Conservation (phyloP, 352 stramenopile genomes). For the Phytophthora sojae region DNA sequence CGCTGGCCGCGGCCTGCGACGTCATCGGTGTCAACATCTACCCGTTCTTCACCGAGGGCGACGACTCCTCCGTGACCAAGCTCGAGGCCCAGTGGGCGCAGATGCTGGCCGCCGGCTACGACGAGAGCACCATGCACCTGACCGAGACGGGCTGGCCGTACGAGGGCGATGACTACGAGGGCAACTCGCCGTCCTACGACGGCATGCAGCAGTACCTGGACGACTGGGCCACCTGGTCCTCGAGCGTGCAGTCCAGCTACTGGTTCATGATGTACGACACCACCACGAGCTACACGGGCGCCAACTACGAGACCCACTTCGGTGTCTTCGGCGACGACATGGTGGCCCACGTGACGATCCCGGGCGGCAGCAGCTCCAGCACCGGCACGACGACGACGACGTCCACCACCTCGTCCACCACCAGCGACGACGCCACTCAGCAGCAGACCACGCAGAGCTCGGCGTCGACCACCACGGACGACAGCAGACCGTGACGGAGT, state of each 20-base stretch:
- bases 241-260: conserved; percentile 42
- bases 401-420: conserved; percentile 23
- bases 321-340: conserved; percentile 56
- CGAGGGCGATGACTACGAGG: conserved; percentile 37
- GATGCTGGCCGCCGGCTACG: conserved; percentile 46
- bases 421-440: conserved; percentile 18
- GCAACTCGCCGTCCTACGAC: conserved; percentile 55
- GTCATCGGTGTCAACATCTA: conserved; percentile 65
- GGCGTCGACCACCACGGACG: conserved; percentile 25
- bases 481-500: conserved; percentile 23
- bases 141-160: conserved; percentile 74
- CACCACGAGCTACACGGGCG: conserved; percentile 48
- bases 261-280: conserved; percentile 76
- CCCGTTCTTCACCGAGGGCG: conserved; percentile 63
- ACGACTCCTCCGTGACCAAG: conserved; percentile 51
- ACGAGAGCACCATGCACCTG: conserved; percentile 45
- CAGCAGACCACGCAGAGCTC: conserved; percentile 29
- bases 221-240: conserved; percentile 53
- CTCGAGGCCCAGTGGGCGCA: conserved; percentile 55
- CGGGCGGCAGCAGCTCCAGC: conserved; percentile 28
- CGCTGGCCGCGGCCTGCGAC: conserved; percentile 39
- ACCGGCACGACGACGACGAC: conserved; percentile 20
- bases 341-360: conserved; percentile 51
- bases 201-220: conserved; percentile 52
- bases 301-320: conserved; percentile 67